A percentile compares a stretch with the other conserved stretches of the same genome.
These are phyloP conservation scores for Mucor irregularis DNA, from an alignment of 371 early-diverging fungal genomes.

Conservation along the genomic window DNA sequence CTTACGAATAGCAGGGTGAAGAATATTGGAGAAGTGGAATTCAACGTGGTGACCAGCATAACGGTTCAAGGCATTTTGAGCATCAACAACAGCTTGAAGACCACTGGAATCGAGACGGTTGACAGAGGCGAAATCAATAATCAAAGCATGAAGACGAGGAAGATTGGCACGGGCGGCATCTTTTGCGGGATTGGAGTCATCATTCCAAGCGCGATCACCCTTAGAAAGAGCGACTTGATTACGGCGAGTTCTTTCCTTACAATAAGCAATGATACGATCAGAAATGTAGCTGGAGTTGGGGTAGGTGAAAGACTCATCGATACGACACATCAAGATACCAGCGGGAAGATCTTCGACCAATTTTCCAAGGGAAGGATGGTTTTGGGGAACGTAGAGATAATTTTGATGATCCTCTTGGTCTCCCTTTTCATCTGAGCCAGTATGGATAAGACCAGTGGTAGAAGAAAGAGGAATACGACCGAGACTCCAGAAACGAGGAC, in stretches of 20 bases:
- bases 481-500: constrained; percentile 56
- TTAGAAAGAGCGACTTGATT: constrained; percentile 17
- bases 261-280: constrained; percentile 43
- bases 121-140: constrained; percentile 68
- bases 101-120: constrained; percentile 67
- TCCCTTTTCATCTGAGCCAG: neutral
- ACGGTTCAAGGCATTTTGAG: constrained; percentile 47
- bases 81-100: constrained; percentile 60
- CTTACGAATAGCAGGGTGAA: constrained; percentile 35
- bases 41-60: constrained; percentile 56
- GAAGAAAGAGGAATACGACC: constrained; percentile 38
- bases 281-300: constrained; percentile 64
- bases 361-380: constrained; percentile 40
- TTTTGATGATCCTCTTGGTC: constrained; percentile 23
- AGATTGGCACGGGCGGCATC: constrained; percentile 23
- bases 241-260: constrained; percentile 33
- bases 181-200: constrained; percentile 26
- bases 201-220: constrained; percentile 54
- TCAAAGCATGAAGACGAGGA: constrained; percentile 57
- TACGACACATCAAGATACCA: constrained; percentile 60
- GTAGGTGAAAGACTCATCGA: constrained; percentile 68
- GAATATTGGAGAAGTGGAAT: constrained; percentile 53
- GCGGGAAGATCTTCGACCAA: constrained; percentile 45
- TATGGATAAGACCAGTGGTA: neutral
- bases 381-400: constrained; percentile 42